Evolutionary conservation across 306 rosid genomes (phyloP), one percentile per base, ranked within the genome.

Genomic region (Delonix regia): DNA sequence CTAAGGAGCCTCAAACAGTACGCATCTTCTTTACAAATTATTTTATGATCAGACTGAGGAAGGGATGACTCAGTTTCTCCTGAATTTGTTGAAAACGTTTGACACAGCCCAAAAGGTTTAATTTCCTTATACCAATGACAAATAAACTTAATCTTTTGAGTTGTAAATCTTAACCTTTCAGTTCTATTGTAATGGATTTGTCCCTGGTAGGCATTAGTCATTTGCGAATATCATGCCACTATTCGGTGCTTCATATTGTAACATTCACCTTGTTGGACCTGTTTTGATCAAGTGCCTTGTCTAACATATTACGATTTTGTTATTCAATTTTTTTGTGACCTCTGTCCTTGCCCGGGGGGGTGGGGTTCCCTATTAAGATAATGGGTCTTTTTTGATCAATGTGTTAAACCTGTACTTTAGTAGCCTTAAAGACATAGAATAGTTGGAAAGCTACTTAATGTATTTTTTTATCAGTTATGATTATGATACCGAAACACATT

Each of bases 1-100:
- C 95, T 47, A 94, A 82, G 84, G 97, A 90, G 81, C 94, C 97
- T 24, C 97, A 89, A 80, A 92, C 97, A 74, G 88, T 93, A 75
- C 97, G 97, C 69, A 86, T 94, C 72, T 94, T 81, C 92, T 94
- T 69, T 92, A 94, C 88, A 94, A 94, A 83, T 83, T 94, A 81
- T 92, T 90, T 90, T 94, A 94, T 85, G 97, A 94, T 73, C 99
- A 94, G 85, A 94, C 99, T 38, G 99, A 92, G 71, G 91, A 92
- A 82, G 99, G 99, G 82, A 88, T 94, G 92, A 94, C 97, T 73
- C 97, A 86, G 1, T 91, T 94, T 80, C 92, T 92, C 53, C 79
- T 94, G 69, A 89, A 85, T 86, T 82, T 86, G 88, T 79, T 94
- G 68, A 94, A 86, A 85, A 83, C 86, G 6, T 94, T 94, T 85